Base-by-base conservation (phyloP, 148 eudicot species). In the Heliamphora exappendiculata region DNA sequence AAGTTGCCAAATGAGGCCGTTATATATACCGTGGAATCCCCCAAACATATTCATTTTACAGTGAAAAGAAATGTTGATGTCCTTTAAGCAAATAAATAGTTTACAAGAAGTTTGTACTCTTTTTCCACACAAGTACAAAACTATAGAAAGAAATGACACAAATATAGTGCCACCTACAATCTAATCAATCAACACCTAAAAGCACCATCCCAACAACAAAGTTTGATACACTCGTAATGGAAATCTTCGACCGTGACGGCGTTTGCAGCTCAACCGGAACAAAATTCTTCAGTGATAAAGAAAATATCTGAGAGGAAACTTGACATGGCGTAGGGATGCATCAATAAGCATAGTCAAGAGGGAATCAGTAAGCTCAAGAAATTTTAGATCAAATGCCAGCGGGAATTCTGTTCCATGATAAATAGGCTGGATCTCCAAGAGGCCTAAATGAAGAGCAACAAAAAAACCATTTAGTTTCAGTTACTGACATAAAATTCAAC, bases 391-490 rank as follows among this genome's bases (percentile, higher is more conserved):
- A 77, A 5, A 39, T 44, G 80, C 82, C 84, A 36, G 83, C 80
- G 60, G 92, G 85, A 81, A 77, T 81, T 84, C 79, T 84, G 86
- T 93, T 93, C 97, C 98, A 93, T 37, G 97, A 91, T 68, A 91
- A 81, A 73, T 87, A 93, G 31, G 93, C 55, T 55, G 97, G 94
- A 88, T 93, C 98, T 20, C 92, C 98, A 24, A 87, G 79, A 78
- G 89, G 82, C 93, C 97, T 94, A 85, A 84, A 91, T 34, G 20
- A 62, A 70, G 37, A 74, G 64, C 34, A 73, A 66, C 29, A 72
- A 28, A 66, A 10, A 29, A 77, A 41, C 45, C 33, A 47, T 19
- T 49, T 47, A 51, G 37, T 31, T n/a, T 50, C 70, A 63, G 37
- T 22, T 24, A 41, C 22, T 2, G 24, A 20, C 65, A 5, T 58